Evolutionary conservation across 257 asterid species (phyloP).

Genomic region (Capsicum chinense): DNA sequence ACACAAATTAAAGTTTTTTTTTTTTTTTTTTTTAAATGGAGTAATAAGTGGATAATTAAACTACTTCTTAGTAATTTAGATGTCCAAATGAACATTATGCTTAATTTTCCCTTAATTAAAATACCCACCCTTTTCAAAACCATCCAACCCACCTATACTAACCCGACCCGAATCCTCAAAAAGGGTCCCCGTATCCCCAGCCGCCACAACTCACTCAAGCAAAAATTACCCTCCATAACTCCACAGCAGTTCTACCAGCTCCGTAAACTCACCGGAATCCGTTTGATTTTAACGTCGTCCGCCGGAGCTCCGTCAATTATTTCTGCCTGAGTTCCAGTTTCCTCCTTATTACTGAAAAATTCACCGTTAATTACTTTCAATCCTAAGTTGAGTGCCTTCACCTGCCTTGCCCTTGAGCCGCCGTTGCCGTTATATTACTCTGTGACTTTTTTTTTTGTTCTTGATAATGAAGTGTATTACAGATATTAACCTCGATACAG

Average conservation of each 20-base stretch:
- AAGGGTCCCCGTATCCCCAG: background rate
- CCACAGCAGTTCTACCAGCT: background rate
- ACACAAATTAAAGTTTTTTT: too few species aligned
- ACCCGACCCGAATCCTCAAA: background rate
- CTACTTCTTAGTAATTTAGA: too few species aligned
- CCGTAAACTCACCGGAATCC: background rate
- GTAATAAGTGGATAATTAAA: too few species aligned
- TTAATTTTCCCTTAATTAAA: background rate
- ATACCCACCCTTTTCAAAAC: background rate
- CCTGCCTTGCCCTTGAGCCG: background rate
- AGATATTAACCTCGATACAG: constrained; percentile 18
- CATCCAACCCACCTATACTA: background rate
- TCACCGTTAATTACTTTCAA: too few species aligned
- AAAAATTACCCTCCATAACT: background rate
- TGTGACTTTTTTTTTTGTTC: background rate
- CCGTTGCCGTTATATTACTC: background rate
- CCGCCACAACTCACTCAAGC: background rate
- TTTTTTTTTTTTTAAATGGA: too few species aligned
- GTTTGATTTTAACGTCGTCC: background rate
- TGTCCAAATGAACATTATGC: too few species aligned
- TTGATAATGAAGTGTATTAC: background rate
- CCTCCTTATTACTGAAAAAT: background rate
- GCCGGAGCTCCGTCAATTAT: background rate
- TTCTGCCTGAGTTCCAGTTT: background rate
- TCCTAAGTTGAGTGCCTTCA: background rate